Base-by-base conservation (phyloP, 2,329 filamentous ascomycete genomes). In the Aspergillus sp. region DNA sequence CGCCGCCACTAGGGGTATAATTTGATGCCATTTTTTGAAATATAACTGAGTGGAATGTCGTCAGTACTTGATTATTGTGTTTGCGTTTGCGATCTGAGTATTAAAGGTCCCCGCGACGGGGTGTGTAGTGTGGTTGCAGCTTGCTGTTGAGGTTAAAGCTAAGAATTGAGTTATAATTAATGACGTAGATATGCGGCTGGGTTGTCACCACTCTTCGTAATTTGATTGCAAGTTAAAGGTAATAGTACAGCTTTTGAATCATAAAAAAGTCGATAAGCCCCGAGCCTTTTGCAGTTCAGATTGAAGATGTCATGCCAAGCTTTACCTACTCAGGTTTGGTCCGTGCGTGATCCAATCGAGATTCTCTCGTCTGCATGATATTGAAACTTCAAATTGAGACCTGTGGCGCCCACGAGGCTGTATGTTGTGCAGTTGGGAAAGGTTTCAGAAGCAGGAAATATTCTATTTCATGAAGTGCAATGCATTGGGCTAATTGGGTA, bases 251-350 rank as follows among this genome's bases (percentile, higher is more conserved):
- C n/a, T 30, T 18, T 48, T 36, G 34, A 39, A 24, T 18, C 8
- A 20, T 24, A 32, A 24, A 22, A 34, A n/a, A 15, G 24, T 43
- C 30, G 48, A 17, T 24, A 15, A 22, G 13, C 48, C 20, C 41
- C 22, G 36, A 50, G 34, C 48, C 18, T 42, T 30, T 41, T 15
- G 12, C 9, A 34, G n/a, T 15, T 24, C 41, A 17, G 32, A 15
- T 36, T 53, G 57, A 61, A 58, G 62, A 68, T 68, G 67, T 68
- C 64, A 72, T 68, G 66, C 69, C 69, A 71, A 71, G 69, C 60
- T 62, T 64, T 15, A 36, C 34, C 64, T 15, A 36, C 34, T 13
- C 34, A 3, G n/a, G 6, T 12, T 22, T 69, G 67, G 68, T 64
- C 68, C 63, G 68, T 71, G 68, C 67, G 59, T 41, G 15, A 18